These are phyloP conservation scores for Didymosphaeria variabile DNA, from an alignment of 2,329 filamentous ascomycete genomes.

Conservation along the genomic window DNA sequence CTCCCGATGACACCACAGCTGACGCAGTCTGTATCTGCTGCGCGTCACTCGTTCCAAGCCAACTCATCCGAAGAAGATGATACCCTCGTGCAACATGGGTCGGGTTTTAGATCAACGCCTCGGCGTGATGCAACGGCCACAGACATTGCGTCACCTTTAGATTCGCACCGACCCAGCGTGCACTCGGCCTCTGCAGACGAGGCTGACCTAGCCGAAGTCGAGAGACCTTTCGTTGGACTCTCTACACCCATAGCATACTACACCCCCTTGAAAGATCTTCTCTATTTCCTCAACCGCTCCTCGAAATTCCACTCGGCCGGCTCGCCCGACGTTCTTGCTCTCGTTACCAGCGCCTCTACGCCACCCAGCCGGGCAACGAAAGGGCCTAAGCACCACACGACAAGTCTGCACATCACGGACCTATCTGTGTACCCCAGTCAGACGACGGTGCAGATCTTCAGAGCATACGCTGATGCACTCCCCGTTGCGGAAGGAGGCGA, in stretches of 20 bases:
- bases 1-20: conserved; percentile 50
- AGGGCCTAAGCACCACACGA: conserved; percentile 56
- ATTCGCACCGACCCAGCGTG: conserved; percentile 15
- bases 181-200: conserved; percentile 24
- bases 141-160: conserved; percentile 21
- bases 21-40: conserved; percentile 43
- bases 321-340: conserved; percentile 56
- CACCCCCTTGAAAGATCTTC: conserved; percentile 53
- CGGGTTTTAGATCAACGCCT: conserved; percentile 20
- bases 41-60: conserved; percentile 32
- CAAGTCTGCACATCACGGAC: conserved; percentile 54
- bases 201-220: conserved; percentile 5
- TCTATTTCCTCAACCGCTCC: conserved; percentile 52
- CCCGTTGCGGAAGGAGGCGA: conserved; percentile 55
- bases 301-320: conserved; percentile 44
- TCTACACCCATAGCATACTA: conserved; percentile 57
- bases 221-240: conserved; percentile 46
- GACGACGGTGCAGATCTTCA: conserved; percentile 53
- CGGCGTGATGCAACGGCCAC: conserved; percentile 22
- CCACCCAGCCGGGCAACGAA: conserved; percentile 48
- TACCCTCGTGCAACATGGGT: conserved; percentile 11
- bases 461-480: conserved; percentile 53
- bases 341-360: conserved; percentile 49
- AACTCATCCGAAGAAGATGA: conserved; percentile 21
- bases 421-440: conserved; percentile 35